Evolutionary conservation across 164 flowering plant genomes (phyloP).

Genomic region (Sedum album): DNA sequence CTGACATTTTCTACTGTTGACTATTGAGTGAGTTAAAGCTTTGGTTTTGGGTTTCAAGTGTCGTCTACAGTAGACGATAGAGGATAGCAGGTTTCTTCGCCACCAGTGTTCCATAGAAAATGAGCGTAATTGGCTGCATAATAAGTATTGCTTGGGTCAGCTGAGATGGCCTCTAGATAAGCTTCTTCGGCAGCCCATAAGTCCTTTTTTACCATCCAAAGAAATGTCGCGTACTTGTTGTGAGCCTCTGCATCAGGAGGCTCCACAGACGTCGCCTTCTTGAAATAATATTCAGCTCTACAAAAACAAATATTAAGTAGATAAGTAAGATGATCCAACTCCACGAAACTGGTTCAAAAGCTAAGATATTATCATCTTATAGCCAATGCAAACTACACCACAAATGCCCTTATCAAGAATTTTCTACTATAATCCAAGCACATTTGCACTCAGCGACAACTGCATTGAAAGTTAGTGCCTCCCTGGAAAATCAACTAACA

Average conservation of each 20-base stretch:
- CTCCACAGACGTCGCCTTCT: slow-evolving; percentile 42
- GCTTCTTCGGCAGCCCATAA: slow-evolving; percentile 78
- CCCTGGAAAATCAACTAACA: neutral
- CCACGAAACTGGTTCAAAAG: neutral
- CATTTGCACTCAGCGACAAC: slow-evolving; percentile 8
- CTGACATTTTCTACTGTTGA: neutral
- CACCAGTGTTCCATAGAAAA: slow-evolving; percentile 90
- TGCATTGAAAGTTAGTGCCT: neutral
- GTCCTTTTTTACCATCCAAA: slow-evolving; percentile 68
- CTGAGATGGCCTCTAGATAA: slow-evolving; percentile 63
- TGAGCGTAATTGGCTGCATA: slow-evolving; percentile 73
- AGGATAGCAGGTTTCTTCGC: slow-evolving; percentile 81
- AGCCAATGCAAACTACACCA: slow-evolving; percentile 16
- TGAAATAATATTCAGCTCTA: slow-evolving; percentile 95
- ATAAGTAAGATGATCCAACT: neutral
- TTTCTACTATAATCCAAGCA: slow-evolving; percentile 7
- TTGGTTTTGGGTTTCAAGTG: neutral
- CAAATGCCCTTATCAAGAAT: slow-evolving; percentile 16
- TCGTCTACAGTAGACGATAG: slow-evolving; percentile 21
- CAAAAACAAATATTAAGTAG: slow-evolving; percentile 11
- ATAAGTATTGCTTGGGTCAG: slow-evolving; percentile 56
- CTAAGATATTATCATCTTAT: neutral
- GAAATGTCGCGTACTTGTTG: slow-evolving; percentile 58
- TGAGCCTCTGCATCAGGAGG: slow-evolving; percentile 68
- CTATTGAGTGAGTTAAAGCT: neutral